phyloP scores from a whole-genome alignment of 257 asterid genomes.

The Fraxinus pennsylvanica region DNA sequence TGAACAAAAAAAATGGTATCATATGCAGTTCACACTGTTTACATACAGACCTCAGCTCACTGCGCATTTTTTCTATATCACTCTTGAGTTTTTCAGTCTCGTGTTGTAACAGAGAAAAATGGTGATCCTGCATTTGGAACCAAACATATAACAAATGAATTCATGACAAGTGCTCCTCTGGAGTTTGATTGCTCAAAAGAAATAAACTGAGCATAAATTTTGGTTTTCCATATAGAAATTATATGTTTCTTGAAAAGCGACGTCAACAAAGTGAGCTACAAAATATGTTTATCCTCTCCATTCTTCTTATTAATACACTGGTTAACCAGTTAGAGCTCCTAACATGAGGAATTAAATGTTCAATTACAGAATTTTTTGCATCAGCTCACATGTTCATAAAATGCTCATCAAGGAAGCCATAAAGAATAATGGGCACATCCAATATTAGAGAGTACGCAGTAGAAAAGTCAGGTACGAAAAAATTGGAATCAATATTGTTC shows the following conservation, averaged over 20 bases:
- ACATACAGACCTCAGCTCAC: conserved; percentile 70
- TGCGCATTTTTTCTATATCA: conserved; percentile 87
- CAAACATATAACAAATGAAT: conserved; percentile 22
- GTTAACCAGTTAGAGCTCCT: not conserved
- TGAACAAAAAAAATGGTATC: conserved; percentile 4
- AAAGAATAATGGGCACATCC: not conserved
- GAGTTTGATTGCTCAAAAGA: conserved; percentile 1
- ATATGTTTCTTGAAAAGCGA: not conserved
- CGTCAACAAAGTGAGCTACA: not conserved
- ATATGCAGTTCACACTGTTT: not conserved
- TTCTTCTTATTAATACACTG: not conserved
- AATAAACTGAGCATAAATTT: not conserved
- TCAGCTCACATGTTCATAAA: not conserved
- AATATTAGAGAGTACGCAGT: not conserved
- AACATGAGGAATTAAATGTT: not conserved
- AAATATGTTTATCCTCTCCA: not conserved
- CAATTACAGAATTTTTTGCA: not conserved
- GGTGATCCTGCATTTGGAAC: conserved; percentile 68
- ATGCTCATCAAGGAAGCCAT: not conserved
- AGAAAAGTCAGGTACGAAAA: not conserved
- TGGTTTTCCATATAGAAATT: not conserved
- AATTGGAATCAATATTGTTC: not conserved
- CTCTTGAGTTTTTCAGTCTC: conserved; percentile 81
- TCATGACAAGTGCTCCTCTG: conserved; percentile 10
- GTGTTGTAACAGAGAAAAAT: conserved; percentile 83